Conservation (phyloP, 345 rosid genomes). For the Isatis tinctoria region DNA sequence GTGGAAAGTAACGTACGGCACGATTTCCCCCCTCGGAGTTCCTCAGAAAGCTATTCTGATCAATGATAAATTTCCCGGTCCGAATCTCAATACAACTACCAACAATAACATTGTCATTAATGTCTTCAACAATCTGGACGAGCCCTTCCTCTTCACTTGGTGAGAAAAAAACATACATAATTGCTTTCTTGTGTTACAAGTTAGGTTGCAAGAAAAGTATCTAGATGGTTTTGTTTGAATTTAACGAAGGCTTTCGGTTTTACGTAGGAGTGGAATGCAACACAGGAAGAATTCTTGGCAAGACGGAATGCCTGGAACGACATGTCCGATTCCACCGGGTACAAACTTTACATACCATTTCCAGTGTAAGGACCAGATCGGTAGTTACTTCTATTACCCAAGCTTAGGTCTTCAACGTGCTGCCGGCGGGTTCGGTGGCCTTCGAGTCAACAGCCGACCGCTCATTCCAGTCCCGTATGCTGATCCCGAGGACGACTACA, state of each 20-base stretch:
- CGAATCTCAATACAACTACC: conserved; percentile 53
- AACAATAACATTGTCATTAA: conserved; percentile 60
- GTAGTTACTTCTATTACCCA: conserved; percentile 79
- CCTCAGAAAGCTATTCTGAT: conserved; percentile 65
- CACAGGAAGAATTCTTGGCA: conserved; percentile 83
- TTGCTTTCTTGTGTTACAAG: not conserved
- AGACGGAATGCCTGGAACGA: conserved; percentile 79
- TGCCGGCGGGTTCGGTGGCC: conserved; percentile 77
- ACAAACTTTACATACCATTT: conserved; percentile 65
- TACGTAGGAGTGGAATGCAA: conserved; percentile 69
- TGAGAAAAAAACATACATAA: not conserved
- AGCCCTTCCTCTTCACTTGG: conserved; percentile 64
- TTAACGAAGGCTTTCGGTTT: not conserved
- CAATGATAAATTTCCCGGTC: conserved; percentile 62
- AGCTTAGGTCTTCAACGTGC: conserved; percentile 83
- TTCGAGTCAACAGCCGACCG: conserved; percentile 62
- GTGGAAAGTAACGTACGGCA: conserved; percentile 70
- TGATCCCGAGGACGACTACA: conserved; percentile 68
- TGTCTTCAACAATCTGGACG: conserved; percentile 60
- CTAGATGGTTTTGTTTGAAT: not conserved
- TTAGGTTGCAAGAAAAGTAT: not conserved
- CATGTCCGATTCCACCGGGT: conserved; percentile 84
- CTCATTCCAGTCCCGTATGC: conserved; percentile 72
- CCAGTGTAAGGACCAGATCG: conserved; percentile 83
- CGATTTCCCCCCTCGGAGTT: conserved; percentile 56